Evolutionary conservation across 441 rosid genomes (phyloP).

Genomic region (Flueggea neowawraea): DNA sequence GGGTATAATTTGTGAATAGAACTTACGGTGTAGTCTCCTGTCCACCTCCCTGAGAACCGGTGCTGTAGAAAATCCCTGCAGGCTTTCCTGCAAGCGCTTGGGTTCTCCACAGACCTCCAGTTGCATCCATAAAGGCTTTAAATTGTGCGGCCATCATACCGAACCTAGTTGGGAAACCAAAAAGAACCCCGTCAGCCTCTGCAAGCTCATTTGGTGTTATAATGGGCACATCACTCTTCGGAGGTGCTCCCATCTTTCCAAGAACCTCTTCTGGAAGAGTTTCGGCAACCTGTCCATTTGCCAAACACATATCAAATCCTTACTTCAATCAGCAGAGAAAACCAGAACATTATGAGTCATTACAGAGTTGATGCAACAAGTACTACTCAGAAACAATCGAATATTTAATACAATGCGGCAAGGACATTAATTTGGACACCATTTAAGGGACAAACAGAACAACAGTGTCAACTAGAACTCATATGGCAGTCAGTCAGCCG

Average conservation of each 20-base stretch:
- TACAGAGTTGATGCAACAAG: background rate
- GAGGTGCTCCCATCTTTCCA: slow-evolving; percentile 87
- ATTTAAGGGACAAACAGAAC: too few species aligned
- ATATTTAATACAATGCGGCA: background rate
- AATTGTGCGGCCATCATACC: slow-evolving; percentile 99
- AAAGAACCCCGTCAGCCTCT: slow-evolving; percentile 90
- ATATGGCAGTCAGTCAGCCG: too few species aligned
- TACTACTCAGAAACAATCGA: background rate
- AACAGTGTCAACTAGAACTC: too few species aligned
- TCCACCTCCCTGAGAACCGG: slow-evolving; percentile 99
- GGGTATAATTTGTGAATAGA: background rate
- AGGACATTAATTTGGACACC: background rate
- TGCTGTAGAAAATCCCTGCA: slow-evolving; percentile 94
- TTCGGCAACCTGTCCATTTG: slow-evolving; percentile 66
- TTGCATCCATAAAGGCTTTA: slow-evolving; percentile 92
- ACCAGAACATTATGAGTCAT: background rate
- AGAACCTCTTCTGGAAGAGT: slow-evolving; percentile 82
- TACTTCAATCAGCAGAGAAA: slow-evolving; percentile 1
- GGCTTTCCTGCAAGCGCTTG: slow-evolving; percentile 97
- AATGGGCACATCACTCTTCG: slow-evolving; percentile 75
- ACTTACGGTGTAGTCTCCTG: slow-evolving; percentile 96
- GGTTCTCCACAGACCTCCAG: slow-evolving; percentile 93
- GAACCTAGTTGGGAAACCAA: slow-evolving; percentile 95
- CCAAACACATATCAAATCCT: background rate
- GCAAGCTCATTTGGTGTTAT: slow-evolving; percentile 66